Conservation (phyloP, 257 asterid species). For the Parsonsia alboflavescens region DNA sequence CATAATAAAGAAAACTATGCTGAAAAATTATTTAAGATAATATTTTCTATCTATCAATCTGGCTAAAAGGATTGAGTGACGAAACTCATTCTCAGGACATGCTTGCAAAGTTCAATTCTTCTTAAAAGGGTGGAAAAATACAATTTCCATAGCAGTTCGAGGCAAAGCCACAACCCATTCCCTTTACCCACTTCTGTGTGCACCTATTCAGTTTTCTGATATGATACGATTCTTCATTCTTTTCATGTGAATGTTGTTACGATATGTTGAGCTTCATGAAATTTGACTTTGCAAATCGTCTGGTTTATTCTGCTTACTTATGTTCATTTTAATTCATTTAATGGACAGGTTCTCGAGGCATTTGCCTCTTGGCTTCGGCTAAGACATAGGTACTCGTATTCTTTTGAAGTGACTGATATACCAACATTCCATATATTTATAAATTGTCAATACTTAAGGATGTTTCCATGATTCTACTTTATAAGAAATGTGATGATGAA, state of each 20-base stretch:
- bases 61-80: neutral
- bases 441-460: neutral
- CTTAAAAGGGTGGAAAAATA: neutral
- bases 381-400: conserved; percentile 69
- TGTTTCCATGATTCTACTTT: conserved; percentile 8
- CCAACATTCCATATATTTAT: neutral
- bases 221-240: neutral
- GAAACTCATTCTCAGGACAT: neutral
- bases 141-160: neutral
- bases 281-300: neutral
- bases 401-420: conserved; percentile 2
- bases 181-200: neutral
- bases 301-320: neutral
- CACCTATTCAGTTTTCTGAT: neutral
- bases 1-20: neutral
- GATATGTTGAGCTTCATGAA: neutral
- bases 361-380: conserved; percentile 99
- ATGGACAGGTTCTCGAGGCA: conserved; percentile 88
- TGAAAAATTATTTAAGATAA: neutral
- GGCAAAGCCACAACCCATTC: neutral
- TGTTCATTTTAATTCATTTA: neutral
- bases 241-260: neutral
- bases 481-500: neutral
- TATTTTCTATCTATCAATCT: neutral
- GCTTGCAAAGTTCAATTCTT: neutral